Conservation (phyloP, 177 flowering plant species). For the Vitis hybrid region DNA sequence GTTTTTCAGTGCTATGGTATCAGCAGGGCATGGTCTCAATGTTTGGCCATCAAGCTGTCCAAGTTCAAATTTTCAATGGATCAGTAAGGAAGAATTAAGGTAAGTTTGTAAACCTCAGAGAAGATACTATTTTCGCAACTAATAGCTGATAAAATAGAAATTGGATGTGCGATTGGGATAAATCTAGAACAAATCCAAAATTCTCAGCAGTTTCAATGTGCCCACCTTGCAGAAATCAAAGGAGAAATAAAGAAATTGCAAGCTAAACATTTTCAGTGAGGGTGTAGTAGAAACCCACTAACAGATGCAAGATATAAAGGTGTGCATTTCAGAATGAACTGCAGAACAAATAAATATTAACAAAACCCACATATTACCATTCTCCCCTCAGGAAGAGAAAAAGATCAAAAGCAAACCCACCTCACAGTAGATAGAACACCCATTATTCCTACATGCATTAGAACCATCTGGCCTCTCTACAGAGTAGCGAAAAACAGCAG, state of each 20-base stretch:
- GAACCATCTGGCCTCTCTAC: conserved; percentile 30
- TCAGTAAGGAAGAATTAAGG: not conserved
- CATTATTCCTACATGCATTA: conserved; percentile 33
- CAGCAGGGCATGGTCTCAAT: conserved; percentile 40
- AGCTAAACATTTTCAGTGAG: too few species aligned
- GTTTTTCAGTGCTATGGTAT: conserved; percentile 31
- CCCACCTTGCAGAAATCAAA: not conserved
- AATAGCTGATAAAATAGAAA: too few species aligned
- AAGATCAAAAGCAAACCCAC: conserved; percentile 18
- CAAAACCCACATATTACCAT: too few species aligned
- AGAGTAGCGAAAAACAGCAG: conserved; percentile 46
- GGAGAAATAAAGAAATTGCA: not conserved
- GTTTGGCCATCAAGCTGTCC: conserved; percentile 55
- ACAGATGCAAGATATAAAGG: too few species aligned
- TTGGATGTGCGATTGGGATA: too few species aligned
- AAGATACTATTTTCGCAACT: not conserved
- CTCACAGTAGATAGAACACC: conserved; percentile 48
- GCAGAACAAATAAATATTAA: too few species aligned
- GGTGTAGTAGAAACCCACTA: too few species aligned
- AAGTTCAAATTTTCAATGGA: not conserved
- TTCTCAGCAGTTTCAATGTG: too few species aligned
- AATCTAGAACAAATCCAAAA: too few species aligned
- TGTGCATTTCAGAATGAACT: too few species aligned
- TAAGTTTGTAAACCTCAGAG: not conserved
- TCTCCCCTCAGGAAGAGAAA: not conserved